Evolutionary conservation across 78 protist genomes (phyloP).

Genomic region (Parvularia atlantis): DNA sequence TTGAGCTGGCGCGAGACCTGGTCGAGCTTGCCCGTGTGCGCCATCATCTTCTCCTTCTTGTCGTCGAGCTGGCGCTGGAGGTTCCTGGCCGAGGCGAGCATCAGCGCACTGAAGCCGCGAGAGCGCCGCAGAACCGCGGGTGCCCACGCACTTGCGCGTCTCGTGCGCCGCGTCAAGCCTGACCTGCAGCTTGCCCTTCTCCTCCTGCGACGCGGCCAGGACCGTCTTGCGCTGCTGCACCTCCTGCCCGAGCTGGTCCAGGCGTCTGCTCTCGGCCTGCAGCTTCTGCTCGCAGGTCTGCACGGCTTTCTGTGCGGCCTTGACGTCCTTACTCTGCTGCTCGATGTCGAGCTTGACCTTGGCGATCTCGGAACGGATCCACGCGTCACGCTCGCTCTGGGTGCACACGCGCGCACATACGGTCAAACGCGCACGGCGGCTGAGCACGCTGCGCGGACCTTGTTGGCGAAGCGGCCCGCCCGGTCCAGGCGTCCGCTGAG

Average conservation of each 20-base stretch:
- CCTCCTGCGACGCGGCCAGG: neutral
- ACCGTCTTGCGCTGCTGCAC: neutral
- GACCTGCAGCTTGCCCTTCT: too few relatives aligned
- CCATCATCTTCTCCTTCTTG: neutral
- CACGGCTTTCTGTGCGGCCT: neutral
- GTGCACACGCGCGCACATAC: too few relatives aligned
- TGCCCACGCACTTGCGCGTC: neutral
- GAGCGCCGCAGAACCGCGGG: neutral
- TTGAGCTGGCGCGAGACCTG: neutral
- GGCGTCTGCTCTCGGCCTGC: neutral
- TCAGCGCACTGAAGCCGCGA: too few relatives aligned
- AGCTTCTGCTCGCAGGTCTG: neutral
- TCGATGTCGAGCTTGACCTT: neutral
- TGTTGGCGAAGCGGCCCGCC: too few relatives aligned
- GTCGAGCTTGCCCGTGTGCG: neutral
- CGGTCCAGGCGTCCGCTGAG: too few relatives aligned
- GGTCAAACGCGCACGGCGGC: too few relatives aligned
- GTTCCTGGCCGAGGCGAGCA: too few relatives aligned
- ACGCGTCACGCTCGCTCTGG: too few relatives aligned
- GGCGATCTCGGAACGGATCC: too few relatives aligned
- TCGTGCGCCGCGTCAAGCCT: conserved; percentile 7
- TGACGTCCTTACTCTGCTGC: neutral
- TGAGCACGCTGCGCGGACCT: too few relatives aligned
- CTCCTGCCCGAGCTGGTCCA: neutral
- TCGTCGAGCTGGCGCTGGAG: neutral